These are phyloP conservation scores for Sporothrix sp. DNA, from an alignment of 2,329 filamentous ascomycete species.

Conservation along the genomic window DNA sequence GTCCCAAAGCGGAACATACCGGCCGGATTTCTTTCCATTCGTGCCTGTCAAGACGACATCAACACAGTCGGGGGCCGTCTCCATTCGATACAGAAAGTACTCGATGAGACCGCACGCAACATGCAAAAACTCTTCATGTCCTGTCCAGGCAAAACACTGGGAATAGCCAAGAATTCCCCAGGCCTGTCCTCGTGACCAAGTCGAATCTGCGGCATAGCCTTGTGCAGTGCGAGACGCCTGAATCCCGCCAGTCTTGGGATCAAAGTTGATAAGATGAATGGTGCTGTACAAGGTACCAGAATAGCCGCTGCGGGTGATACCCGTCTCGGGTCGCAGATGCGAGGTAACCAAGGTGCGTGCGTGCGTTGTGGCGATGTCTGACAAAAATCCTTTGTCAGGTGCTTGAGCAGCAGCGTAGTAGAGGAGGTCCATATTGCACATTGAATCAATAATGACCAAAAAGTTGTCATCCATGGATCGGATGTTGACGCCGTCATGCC, in stretches of 20 bases:
- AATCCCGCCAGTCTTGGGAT: neutral
- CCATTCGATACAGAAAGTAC: neutral
- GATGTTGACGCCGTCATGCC: neutral
- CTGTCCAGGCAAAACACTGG: neutral
- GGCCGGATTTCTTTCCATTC: neutral
- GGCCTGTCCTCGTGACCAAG: neutral
- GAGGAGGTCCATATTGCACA: neutral
- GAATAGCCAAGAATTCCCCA: neutral
- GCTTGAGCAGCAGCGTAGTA: neutral
- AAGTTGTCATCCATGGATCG: neutral
- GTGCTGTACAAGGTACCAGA: neutral
- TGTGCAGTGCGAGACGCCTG: neutral
- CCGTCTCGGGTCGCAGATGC: neutral
- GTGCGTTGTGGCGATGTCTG: neutral
- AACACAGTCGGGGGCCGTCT: neutral
- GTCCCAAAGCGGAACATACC: neutral
- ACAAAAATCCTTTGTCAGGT: neutral
- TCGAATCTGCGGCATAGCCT: neutral
- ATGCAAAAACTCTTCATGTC: neutral
- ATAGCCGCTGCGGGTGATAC: neutral
- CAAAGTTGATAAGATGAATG: neutral
- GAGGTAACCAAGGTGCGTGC: neutral
- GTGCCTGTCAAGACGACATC: neutral
- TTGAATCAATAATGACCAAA: neutral
- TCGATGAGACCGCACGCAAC: neutral